Evolutionary conservation across 768 basidiomycete genomes (phyloP).

Genomic region (Russula ochroleuca): DNA sequence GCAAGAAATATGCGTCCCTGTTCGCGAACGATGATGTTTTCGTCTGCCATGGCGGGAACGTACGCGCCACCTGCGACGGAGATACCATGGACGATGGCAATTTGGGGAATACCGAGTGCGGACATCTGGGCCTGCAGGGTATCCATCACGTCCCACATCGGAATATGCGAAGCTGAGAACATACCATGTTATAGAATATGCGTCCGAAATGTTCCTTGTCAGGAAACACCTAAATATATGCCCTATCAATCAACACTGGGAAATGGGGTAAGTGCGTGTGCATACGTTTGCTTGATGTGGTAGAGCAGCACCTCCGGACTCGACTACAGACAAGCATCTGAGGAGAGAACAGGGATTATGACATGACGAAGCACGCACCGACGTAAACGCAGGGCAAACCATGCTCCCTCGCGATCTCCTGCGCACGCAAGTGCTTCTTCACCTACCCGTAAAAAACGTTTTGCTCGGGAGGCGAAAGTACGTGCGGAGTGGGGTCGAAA

Average conservation of each 20-base stretch:
- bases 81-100: slow-evolving; percentile 91
- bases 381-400: slow-evolving; percentile 88
- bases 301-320: slow-evolving; percentile 89
- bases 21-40: slow-evolving; percentile 84
- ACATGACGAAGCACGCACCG: slow-evolving; percentile 46
- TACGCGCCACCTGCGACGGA: slow-evolving; percentile 93
- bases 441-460: slow-evolving; percentile 43
- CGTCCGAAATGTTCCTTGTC: slow-evolving; percentile 94
- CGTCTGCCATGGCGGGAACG: slow-evolving; percentile 95
- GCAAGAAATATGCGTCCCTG: slow-evolving; percentile 94
- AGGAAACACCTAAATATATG: slow-evolving; percentile 62
- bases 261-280: neutral
- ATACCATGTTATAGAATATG: slow-evolving; percentile 95
- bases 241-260: neutral
- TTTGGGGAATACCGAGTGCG: slow-evolving; percentile 84
- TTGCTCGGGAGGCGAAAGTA: neutral
- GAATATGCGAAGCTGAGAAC: slow-evolving; percentile 17
- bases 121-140: slow-evolving; percentile 79
- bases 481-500: neutral
- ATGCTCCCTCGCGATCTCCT: slow-evolving; percentile 92
- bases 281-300: slow-evolving; percentile 83
- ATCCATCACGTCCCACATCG: neutral
- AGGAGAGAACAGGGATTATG: slow-evolving; percentile 11
- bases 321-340: slow-evolving; percentile 48
- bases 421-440: slow-evolving; percentile 93